Evolutionary conservation across 257 asterid genomes (phyloP).

Genomic region (Coffea canephora): DNA sequence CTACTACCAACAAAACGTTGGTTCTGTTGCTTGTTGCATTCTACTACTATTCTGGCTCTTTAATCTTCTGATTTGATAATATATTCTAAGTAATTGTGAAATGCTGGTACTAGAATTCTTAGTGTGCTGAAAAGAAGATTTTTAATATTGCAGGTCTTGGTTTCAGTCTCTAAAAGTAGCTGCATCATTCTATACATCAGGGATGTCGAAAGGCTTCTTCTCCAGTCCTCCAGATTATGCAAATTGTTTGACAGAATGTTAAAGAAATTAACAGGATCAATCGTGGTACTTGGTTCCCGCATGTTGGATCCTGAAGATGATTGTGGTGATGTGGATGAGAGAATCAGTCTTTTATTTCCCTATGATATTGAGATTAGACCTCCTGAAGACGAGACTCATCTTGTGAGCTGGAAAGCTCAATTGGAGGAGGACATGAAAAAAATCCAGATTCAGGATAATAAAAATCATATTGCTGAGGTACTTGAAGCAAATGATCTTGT

Average conservation of each 20-base stretch:
- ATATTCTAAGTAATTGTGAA: neutral
- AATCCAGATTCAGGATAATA: slow-evolving; percentile 81
- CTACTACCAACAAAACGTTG: neutral
- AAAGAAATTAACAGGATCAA: slow-evolving; percentile 74
- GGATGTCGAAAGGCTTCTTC: slow-evolving; percentile 72
- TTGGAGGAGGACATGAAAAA: slow-evolving; percentile 81
- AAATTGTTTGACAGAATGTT: slow-evolving; percentile 66
- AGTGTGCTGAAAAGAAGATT: neutral
- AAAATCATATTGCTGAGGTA: slow-evolving; percentile 83
- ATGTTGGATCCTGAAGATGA: slow-evolving; percentile 60
- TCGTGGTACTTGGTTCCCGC: slow-evolving; percentile 90
- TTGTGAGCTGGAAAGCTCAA: slow-evolving; percentile 79
- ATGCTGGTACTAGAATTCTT: neutral
- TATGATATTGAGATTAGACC: slow-evolving; percentile 79
- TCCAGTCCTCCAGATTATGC: slow-evolving; percentile 57
- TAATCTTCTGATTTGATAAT: neutral
- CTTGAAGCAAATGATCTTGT: slow-evolving; percentile 93
- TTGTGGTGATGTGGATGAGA: slow-evolving; percentile 56
- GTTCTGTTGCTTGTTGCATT: slow-evolving; percentile 6
- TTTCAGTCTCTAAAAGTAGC: slow-evolving; percentile 57
- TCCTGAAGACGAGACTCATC: slow-evolving; percentile 82
- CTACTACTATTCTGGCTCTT: neutral
- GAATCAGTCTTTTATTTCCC: slow-evolving; percentile 61
- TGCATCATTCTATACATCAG: slow-evolving; percentile 76
- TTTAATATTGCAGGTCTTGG: slow-evolving; percentile 58